phyloP scores from a whole-genome alignment of 75 land plant species.

The Isoetes taiwanensis region DNA sequence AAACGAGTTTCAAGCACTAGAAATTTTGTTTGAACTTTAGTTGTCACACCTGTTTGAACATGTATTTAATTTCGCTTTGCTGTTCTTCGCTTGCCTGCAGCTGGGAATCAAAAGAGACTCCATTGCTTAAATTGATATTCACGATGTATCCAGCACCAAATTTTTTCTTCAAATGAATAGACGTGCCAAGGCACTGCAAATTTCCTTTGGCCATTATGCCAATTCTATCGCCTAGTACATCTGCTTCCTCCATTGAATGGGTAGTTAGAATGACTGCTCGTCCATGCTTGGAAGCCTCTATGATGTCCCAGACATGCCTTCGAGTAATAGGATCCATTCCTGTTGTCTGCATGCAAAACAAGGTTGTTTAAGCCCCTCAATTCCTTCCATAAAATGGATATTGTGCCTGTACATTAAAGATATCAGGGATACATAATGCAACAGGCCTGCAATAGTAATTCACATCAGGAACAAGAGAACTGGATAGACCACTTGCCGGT shows the following conservation, averaged over 20 bases:
- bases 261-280: constrained; percentile 23
- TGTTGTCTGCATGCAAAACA: constrained; percentile 18
- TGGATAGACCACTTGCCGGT: constrained; percentile 37
- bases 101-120: not conserved
- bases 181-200: constrained; percentile 19
- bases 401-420: not conserved
- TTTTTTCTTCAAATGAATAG: constrained; percentile 14
- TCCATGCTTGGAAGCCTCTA: constrained; percentile 14
- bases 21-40: constrained; percentile 8
- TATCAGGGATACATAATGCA: not conserved
- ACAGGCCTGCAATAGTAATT: not conserved
- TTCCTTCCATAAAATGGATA: too few species aligned
- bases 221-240: constrained; percentile 20
- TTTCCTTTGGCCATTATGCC: constrained; percentile 23
- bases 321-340: constrained; percentile 30
- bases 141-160: constrained; percentile 19
- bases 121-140: not conserved
- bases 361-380: too few species aligned
- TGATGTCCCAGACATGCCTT: constrained; percentile 24
- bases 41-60: not conserved
- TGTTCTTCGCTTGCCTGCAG: not conserved
- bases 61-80: not conserved
- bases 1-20: not conserved
- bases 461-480: not conserved
- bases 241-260: constrained; percentile 33